Evolutionary conservation across 164 flowering plant genomes (phyloP).

Genomic region (Umbilicus rupestris): DNA sequence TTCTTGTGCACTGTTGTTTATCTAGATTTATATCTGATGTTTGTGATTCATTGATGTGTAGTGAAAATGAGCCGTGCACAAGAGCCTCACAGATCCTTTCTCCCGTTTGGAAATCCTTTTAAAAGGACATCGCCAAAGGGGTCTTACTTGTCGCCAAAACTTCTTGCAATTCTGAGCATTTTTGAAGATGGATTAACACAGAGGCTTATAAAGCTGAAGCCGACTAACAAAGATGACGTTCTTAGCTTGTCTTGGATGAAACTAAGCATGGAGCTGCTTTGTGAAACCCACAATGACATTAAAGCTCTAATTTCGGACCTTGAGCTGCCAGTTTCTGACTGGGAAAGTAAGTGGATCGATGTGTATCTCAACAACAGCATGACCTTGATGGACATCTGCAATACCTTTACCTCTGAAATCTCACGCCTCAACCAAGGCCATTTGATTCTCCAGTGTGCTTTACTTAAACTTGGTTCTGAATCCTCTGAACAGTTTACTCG

Average conservation of each 20-base stretch:
- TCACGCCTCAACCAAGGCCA: conserved; percentile 71
- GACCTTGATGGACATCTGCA: conserved; percentile 79
- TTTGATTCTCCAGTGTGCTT: conserved; percentile 50
- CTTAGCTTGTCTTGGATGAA: conserved; percentile 80
- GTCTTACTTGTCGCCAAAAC: conserved; percentile 38
- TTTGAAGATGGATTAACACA: conserved; percentile 60
- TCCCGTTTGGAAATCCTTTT: conserved; percentile 79
- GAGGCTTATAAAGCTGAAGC: conserved; percentile 47
- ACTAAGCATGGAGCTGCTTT: conserved; percentile 55
- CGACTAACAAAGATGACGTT: conserved; percentile 33
- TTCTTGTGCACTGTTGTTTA: neutral
- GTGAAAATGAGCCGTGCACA: conserved; percentile 68
- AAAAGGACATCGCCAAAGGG: conserved; percentile 60
- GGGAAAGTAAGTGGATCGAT: conserved; percentile 95
- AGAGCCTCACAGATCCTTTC: conserved; percentile 57
- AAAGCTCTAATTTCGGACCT: conserved; percentile 59
- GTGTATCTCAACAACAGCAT: conserved; percentile 72
- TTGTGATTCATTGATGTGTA: neutral
- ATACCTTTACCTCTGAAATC: conserved; percentile 67
- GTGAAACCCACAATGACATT: conserved; percentile 60
- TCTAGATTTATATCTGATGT: neutral
- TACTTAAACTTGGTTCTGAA: conserved; percentile 36
- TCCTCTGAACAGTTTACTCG: conserved; percentile 29
- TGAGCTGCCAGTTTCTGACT: conserved; percentile 64
- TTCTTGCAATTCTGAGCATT: conserved; percentile 30